These are phyloP conservation scores for Lasiosphaeria miniovina DNA, from an alignment of 495 filamentous ascomycete genomes.

Conservation along the genomic window DNA sequence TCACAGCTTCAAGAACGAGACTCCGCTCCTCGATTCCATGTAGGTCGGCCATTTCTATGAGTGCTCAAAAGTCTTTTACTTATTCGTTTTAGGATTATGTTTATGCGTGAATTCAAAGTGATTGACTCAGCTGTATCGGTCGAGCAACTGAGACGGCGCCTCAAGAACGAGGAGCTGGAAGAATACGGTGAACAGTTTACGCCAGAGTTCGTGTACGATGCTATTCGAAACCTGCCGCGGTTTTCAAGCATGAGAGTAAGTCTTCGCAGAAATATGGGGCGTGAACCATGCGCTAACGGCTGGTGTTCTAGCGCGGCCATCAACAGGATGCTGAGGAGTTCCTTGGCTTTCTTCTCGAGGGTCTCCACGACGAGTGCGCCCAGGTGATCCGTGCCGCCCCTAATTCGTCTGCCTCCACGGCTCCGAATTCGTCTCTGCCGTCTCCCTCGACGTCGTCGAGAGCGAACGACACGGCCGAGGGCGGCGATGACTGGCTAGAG, in stretches of 20 bases:
- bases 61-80: not conserved
- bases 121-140: constrained; percentile 74
- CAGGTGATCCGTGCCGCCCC: constrained; percentile 61
- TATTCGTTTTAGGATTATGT: constrained; percentile 69
- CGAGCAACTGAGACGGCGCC: constrained; percentile 65
- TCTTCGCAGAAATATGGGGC: constrained; percentile 11
- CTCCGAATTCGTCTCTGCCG: constrained; percentile 35
- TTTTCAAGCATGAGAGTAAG: constrained; percentile 88
- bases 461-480: constrained; percentile 35
- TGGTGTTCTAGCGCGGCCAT: constrained; percentile 67
- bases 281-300: constrained; percentile 22
- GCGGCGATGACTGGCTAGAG: constrained; percentile 75
- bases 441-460: constrained; percentile 38
- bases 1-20: constrained; percentile 92
- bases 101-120: constrained; percentile 87
- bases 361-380: constrained; percentile 88
- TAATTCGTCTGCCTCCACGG: constrained; percentile 40
- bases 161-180: constrained; percentile 82
- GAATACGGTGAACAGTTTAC: constrained; percentile 88
- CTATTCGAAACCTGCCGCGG: constrained; percentile 77
- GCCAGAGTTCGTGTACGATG: constrained; percentile 93
- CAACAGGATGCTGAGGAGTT: constrained; percentile 99
- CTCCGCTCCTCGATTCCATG: constrained; percentile 91
- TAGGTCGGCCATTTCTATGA: constrained; percentile 42
- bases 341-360: constrained; percentile 87